Evolutionary conservation across 139 green algal species (phyloP), one percentile per base, ranked within the genome.

Genomic region (Chlamydomonas eustigma): DNA sequence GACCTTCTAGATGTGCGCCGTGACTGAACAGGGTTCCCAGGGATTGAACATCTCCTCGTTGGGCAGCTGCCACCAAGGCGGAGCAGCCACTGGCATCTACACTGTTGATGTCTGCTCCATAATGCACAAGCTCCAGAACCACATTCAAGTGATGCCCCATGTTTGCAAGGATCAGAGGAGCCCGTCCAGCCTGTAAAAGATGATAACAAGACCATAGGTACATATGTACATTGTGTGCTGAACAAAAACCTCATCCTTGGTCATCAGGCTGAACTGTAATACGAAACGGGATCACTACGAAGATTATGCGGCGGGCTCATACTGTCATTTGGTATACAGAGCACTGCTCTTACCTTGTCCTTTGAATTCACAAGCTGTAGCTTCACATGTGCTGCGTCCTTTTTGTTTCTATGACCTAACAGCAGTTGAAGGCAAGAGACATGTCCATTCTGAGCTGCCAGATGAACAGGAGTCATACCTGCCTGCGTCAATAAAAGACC

Each of bases 391-490:
- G 12, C 12, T 18, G 44, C 12, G 18, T 58, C 44, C 18, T 58
- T 58, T 58, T 18, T 58, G 44, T 58, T 58, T 12, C 44, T 12
- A 28, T 12, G 12, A 12, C 44, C 44, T 28, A 58, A 18, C 44
- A 58, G 44, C 44, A 28, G 44, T 12, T 28, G 18, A 12, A 58
- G 12, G 12, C 12, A 58, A 28, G 44, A 12, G 44, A 18, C 12
- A 18, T 58, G 44, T 12, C 44, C 44, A 58, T 66, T 34, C 74
- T 67, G 6, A 33, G 65, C 36, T 33, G 39, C 64, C 64, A 79
- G 39, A 25, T 71, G 63, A 18, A 71, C 63, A 71, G 63, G 63
- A 25, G 63, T 71, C 63, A 71, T 35, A 25, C 63, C 30, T 25
- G 63, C 28, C 63, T 35, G 28, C 22, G 63, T 18, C 63, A 8